Evolutionary conservation across 1,284 basidiomycete species (phyloP).

Genomic region (Thelephora terrestris): DNA sequence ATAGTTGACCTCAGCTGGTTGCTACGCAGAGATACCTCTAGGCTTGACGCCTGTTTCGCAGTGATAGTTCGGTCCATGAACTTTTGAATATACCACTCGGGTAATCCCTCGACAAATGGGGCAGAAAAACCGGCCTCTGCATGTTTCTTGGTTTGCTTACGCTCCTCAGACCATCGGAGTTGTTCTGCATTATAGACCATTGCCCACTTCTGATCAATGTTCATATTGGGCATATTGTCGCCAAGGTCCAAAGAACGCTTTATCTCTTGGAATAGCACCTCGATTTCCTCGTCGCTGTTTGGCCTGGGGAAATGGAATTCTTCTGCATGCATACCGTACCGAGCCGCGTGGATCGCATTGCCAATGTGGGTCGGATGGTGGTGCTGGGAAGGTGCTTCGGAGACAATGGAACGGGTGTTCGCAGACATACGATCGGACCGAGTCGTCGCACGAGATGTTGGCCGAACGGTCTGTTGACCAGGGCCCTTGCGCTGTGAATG

Average conservation of each 20-base stretch:
- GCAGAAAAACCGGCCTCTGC: slow-evolving; percentile 42
- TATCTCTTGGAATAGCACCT: slow-evolving; percentile 69
- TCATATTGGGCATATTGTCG: slow-evolving; percentile 42
- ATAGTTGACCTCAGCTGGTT: slow-evolving; percentile 64
- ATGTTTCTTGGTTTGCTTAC: slow-evolving; percentile 49
- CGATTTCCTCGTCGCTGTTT: slow-evolving; percentile 62
- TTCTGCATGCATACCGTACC: slow-evolving; percentile 36
- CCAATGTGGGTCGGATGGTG: slow-evolving; percentile 37
- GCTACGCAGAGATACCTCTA: slow-evolving; percentile 77
- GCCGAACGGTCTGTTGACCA: slow-evolving; percentile 28
- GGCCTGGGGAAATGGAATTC: slow-evolving; percentile 72
- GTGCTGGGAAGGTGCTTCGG: slow-evolving; percentile 48
- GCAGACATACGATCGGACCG: slow-evolving; percentile 12
- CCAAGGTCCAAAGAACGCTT: slow-evolving; percentile 57
- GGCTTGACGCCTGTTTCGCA: slow-evolving; percentile 66
- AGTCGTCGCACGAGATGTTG: slow-evolving; percentile 29
- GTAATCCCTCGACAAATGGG: slow-evolving; percentile 50
- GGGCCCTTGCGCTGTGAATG: background rate
- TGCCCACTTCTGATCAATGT: slow-evolving; percentile 86
- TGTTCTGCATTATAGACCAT: slow-evolving; percentile 83
- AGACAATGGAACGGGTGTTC: slow-evolving; percentile 51
- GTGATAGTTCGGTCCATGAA: slow-evolving; percentile 84
- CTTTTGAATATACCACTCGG: slow-evolving; percentile 85
- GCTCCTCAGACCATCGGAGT: slow-evolving; percentile 69
- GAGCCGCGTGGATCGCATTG: slow-evolving; percentile 41